These are phyloP conservation scores for Naganishia vaughanmartiniae DNA, from an alignment of 768 basidiomycete species.

Conservation along the genomic window DNA sequence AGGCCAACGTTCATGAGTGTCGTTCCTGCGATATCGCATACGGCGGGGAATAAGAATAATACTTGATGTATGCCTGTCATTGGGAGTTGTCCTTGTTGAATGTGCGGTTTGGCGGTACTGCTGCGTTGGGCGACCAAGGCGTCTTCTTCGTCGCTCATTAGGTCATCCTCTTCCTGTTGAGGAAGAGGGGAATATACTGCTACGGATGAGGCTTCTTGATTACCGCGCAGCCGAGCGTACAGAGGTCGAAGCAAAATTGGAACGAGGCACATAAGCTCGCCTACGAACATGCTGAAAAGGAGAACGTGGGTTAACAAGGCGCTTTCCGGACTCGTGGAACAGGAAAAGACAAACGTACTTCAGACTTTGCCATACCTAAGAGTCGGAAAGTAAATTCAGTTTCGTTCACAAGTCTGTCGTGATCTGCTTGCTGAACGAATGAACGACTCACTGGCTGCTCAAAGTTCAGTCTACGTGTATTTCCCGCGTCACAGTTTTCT, in stretches of 20 bases:
- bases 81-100: not conserved
- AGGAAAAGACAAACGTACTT: constrained; percentile 38
- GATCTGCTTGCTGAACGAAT: not conserved
- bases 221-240: constrained; percentile 7
- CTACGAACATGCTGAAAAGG: constrained; percentile 58
- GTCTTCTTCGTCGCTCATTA: constrained; percentile 12
- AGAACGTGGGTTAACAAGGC: constrained; percentile 3
- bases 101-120: not conserved
- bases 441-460: constrained; percentile 85
- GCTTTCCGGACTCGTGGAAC: not conserved
- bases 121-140: not conserved
- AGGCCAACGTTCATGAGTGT: constrained; percentile 90
- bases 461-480: constrained; percentile 66
- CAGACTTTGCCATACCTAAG: constrained; percentile 51
- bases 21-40: constrained; percentile 78
- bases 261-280: constrained; percentile 71
- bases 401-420: not conserved
- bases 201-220: not conserved
- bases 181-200: constrained; percentile 9
- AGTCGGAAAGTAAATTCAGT: not conserved
- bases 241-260: constrained; percentile 38
- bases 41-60: constrained; percentile 81
- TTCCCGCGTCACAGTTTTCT: constrained; percentile 77
- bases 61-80: constrained; percentile 34
- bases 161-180: constrained; percentile 31